These are phyloP conservation scores for Delphinella strobiligena DNA, from an alignment of 2,329 filamentous ascomycete genomes.

Conservation along the genomic window DNA sequence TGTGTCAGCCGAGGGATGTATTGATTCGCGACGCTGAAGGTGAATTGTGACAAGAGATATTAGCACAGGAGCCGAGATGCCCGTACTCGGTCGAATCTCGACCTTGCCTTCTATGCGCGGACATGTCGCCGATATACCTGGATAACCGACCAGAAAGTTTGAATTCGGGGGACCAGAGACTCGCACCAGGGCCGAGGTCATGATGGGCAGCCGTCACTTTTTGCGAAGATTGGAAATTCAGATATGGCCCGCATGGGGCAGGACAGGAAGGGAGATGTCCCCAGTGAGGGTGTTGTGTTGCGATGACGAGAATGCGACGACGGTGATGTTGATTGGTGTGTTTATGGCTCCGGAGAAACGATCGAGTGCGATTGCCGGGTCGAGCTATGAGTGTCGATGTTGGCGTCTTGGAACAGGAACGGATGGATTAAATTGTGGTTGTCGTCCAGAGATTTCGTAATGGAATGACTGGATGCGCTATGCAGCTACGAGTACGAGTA, in stretches of 20 bases:
- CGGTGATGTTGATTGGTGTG: too few species aligned
- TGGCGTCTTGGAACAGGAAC: too few species aligned
- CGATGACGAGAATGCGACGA: too few species aligned
- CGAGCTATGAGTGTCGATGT: too few species aligned
- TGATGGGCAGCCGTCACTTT: constrained; percentile 13
- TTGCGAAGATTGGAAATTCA: background rate
- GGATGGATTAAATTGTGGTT: too few species aligned
- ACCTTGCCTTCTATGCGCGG: constrained; percentile 96
- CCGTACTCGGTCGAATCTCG: constrained; percentile 78
- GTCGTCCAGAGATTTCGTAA: too few species aligned
- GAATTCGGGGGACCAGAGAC: constrained; percentile 96
- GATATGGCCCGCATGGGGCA: background rate
- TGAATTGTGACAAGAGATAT: constrained; percentile 91
- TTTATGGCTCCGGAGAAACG: too few species aligned
- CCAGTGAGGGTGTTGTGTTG: too few species aligned
- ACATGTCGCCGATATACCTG: constrained; percentile 94
- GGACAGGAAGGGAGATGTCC: background rate
- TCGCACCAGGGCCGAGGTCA: constrained; percentile 67
- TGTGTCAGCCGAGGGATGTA: constrained; percentile 91
- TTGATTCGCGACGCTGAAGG: constrained; percentile 85
- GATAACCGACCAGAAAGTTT: constrained; percentile 92
- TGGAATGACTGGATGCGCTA: too few species aligned
- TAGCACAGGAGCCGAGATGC: constrained; percentile 77
- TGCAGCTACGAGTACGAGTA: too few species aligned
- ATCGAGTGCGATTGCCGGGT: too few species aligned